Conservation (phyloP, 108 stramenopile genomes). For the Pseudonitzschia multistriata region DNA sequence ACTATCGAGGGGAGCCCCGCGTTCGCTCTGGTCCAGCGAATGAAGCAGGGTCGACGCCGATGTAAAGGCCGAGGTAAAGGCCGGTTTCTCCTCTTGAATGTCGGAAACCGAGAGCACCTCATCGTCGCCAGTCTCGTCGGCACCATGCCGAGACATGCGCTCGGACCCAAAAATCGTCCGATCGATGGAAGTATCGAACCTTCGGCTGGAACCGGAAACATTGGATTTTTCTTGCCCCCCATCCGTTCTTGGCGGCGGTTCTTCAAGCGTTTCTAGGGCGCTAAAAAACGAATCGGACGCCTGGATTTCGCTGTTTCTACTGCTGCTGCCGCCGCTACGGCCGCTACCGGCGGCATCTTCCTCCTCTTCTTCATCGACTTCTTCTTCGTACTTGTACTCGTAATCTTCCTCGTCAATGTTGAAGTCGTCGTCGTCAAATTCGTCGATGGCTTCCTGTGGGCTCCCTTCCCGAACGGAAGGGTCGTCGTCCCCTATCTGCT, state of each 20-base stretch:
- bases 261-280: background rate
- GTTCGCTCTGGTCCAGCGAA: background rate
- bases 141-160: background rate
- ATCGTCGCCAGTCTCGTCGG: background rate
- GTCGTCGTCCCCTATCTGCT: too few species aligned
- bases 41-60: background rate
- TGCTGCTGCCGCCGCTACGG: background rate
- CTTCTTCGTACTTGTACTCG: background rate
- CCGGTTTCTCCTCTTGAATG: background rate
- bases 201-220: background rate
- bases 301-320: background rate
- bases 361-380: too few species aligned
- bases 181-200: background rate
- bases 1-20: background rate
- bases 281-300: background rate
- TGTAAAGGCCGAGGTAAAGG: background rate
- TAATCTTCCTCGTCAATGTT: background rate
- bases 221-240: too few species aligned
- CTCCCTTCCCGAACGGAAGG: too few species aligned
- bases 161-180: background rate
- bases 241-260: background rate
- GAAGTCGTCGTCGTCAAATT: background rate
- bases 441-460: too few species aligned
- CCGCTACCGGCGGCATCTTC: too few species aligned
- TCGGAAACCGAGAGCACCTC: background rate